These are phyloP conservation scores for Trametes elegans DNA, from an alignment of 768 basidiomycete genomes.

Conservation along the genomic window DNA sequence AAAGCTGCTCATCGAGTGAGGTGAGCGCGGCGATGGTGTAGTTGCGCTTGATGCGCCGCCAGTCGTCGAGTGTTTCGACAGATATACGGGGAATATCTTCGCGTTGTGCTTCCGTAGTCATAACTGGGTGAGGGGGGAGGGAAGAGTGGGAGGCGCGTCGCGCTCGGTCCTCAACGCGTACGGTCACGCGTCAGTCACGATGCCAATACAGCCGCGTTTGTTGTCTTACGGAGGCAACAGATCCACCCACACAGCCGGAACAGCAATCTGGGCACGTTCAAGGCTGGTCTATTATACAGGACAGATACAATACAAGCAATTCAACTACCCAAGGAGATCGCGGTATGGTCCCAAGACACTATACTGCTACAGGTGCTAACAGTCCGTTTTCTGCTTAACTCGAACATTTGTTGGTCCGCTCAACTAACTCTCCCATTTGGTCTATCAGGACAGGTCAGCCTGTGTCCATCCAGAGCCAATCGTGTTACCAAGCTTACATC, in stretches of 20 bases:
- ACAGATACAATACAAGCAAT: too few relatives aligned
- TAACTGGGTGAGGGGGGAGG: neutral
- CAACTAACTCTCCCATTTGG: slow-evolving; percentile 24
- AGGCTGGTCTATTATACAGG: too few relatives aligned
- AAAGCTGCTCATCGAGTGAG: slow-evolving; percentile 47
- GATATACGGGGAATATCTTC: slow-evolving; percentile 54
- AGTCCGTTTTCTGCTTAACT: too few relatives aligned
- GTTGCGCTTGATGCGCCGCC: slow-evolving; percentile 58
- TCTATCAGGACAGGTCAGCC: too few relatives aligned
- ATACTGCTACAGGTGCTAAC: neutral
- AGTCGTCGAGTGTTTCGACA: slow-evolving; percentile 64
- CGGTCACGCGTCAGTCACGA: slow-evolving; percentile 16
- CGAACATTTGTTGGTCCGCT: too few relatives aligned
- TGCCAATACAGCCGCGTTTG: too few relatives aligned
- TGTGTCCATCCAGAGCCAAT: neutral
- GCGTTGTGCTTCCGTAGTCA: slow-evolving; percentile 32
- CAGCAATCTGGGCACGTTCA: too few relatives aligned
- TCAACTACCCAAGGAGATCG: too few relatives aligned
- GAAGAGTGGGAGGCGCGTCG: neutral
- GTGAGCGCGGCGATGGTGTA: slow-evolving; percentile 46
- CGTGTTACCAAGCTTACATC: slow-evolving; percentile 44
- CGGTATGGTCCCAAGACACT: neutral
- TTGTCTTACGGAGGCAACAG: too few relatives aligned
- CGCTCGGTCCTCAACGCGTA: neutral
- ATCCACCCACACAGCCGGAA: too few relatives aligned